Percentiles rank a stretch among this genome's conserved stretches.
phyloP scores from a whole-genome alignment of 2,329 filamentous ascomycete species.

The Aspergillus aculeatinus region DNA sequence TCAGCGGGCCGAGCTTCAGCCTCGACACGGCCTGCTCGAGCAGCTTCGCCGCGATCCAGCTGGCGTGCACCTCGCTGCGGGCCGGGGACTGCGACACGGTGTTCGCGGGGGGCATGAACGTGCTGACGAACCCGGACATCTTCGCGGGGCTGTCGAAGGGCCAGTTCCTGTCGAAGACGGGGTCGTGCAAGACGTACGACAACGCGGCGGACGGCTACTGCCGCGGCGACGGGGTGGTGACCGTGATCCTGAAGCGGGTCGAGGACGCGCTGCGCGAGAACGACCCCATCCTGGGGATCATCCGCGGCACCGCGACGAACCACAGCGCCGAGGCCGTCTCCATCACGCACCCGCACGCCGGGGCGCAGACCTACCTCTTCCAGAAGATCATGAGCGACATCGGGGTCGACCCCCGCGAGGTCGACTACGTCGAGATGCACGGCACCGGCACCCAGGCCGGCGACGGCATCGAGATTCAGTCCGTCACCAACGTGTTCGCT shows the following conservation, averaged over 20 bases:
- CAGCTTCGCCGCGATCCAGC: constrained; percentile 63
- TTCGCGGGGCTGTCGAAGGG: constrained; percentile 67
- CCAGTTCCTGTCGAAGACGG: constrained; percentile 33
- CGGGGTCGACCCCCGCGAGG: constrained; percentile 36
- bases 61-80: constrained; percentile 70
- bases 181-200: constrained; percentile 52
- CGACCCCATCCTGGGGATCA: constrained; percentile 44
- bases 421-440: constrained; percentile 43
- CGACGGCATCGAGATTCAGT: constrained; percentile 39
- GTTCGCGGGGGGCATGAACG: constrained; percentile 71
- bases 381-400: constrained; percentile 38
- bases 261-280: constrained; percentile 52
- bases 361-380: constrained; percentile 39
- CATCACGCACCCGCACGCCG: constrained; percentile 45
- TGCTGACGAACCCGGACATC: constrained; percentile 73
- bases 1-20: constrained; percentile 68
- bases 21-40: constrained; percentile 72
- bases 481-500: constrained; percentile 38
- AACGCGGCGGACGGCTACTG: constrained; percentile 55
- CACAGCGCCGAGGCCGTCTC: constrained; percentile 48
- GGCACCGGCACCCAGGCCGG: constrained; percentile 46
- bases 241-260: constrained; percentile 54
- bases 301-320: constrained; percentile 45
- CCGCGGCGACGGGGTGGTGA: constrained; percentile 51
- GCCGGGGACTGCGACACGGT: constrained; percentile 75